These are phyloP conservation scores for Cryptosporidium ryanae DNA, from an alignment of 169 alveolate genomes.

Conservation along the genomic window DNA sequence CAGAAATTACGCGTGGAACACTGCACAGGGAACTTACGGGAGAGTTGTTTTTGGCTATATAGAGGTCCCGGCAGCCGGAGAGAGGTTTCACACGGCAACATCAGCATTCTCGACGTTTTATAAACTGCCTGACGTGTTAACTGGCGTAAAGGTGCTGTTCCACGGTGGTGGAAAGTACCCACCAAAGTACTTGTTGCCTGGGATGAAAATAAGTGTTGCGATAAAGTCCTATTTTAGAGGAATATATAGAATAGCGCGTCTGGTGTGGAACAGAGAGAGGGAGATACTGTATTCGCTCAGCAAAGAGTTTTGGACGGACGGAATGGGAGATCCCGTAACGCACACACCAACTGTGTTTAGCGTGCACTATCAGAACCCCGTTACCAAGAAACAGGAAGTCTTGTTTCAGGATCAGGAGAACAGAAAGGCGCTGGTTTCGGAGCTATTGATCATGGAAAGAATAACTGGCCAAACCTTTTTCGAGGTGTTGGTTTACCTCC, in stretches of 20 bases:
- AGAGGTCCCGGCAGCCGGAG: slow-evolving; percentile 47
- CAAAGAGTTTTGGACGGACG: slow-evolving; percentile 71
- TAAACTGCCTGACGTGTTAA: slow-evolving; percentile 31
- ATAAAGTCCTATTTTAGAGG: slow-evolving; percentile 61
- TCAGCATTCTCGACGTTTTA: slow-evolving; percentile 37
- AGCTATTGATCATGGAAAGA: slow-evolving; percentile 60
- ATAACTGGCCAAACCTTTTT: slow-evolving; percentile 59
- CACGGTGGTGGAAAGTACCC: slow-evolving; percentile 71
- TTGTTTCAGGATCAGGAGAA: slow-evolving; percentile 53
- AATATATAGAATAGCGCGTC: slow-evolving; percentile 28
- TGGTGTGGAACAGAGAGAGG: slow-evolving; percentile 69
- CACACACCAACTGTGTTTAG: slow-evolving; percentile 72
- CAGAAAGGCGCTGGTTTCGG: slow-evolving; percentile 63
- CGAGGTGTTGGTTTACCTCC: slow-evolving; percentile 41
- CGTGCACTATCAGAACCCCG: slow-evolving; percentile 46
- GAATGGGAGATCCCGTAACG: slow-evolving; percentile 52
- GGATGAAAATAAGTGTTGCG: slow-evolving; percentile 62
- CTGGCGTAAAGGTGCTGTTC: slow-evolving; percentile 39
- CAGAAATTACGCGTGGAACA: slow-evolving; percentile 54
- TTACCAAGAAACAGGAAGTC: slow-evolving; percentile 18
- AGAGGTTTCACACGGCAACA: not conserved
- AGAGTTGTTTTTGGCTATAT: slow-evolving; percentile 72
- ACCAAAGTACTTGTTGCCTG: slow-evolving; percentile 49
- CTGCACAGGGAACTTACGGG: slow-evolving; percentile 70
- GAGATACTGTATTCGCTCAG: slow-evolving; percentile 51